Evolutionary conservation across 2,329 filamentous ascomycete species (phyloP).

Genomic region (Elsinoe australis): DNA sequence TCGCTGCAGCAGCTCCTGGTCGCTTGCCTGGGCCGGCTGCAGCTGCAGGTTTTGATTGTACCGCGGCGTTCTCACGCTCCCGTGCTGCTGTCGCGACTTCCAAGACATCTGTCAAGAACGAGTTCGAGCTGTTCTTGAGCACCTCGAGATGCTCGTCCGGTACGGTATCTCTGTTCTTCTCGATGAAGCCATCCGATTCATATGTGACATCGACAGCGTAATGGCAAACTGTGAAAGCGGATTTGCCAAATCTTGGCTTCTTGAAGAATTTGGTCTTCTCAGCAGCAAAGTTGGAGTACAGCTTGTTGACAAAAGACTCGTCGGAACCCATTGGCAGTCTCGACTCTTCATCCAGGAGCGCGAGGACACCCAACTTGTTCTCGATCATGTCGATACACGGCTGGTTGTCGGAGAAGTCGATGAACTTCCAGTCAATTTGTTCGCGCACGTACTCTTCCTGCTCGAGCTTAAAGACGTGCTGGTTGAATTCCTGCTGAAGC

Average conservation of each 20-base stretch:
- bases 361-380: slow-evolving; percentile 87
- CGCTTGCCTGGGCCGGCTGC: slow-evolving; percentile 66
- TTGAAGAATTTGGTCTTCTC: slow-evolving; percentile 98
- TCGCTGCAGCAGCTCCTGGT: slow-evolving; percentile 84
- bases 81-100: slow-evolving; percentile 78
- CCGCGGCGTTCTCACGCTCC: slow-evolving; percentile 68
- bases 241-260: slow-evolving; percentile 96
- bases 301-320: slow-evolving; percentile 91
- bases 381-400: slow-evolving; percentile 98
- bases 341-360: slow-evolving; percentile 91
- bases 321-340: slow-evolving; percentile 94
- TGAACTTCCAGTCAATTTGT: slow-evolving; percentile 98
- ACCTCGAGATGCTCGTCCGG: slow-evolving; percentile 97
- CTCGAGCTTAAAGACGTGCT: slow-evolving; percentile 97
- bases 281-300: slow-evolving; percentile 83
- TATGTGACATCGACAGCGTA: slow-evolving; percentile 98
- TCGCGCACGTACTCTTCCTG: slow-evolving; percentile 96
- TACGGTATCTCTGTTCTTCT: slow-evolving; percentile 98
- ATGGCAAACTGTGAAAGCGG: slow-evolving; percentile 94
- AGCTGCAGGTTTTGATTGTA: slow-evolving; percentile 55
- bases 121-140: slow-evolving; percentile 72
- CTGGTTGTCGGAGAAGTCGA: slow-evolving; percentile 98
- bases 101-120: slow-evolving; percentile 75
- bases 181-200: slow-evolving; percentile 97
- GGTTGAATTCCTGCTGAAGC: slow-evolving; percentile 97